Evolutionary conservation across 805 yeast species (phyloP), one percentile per base, ranked within the genome.

Genomic region (Kazachstania bromeliacearum): DNA sequence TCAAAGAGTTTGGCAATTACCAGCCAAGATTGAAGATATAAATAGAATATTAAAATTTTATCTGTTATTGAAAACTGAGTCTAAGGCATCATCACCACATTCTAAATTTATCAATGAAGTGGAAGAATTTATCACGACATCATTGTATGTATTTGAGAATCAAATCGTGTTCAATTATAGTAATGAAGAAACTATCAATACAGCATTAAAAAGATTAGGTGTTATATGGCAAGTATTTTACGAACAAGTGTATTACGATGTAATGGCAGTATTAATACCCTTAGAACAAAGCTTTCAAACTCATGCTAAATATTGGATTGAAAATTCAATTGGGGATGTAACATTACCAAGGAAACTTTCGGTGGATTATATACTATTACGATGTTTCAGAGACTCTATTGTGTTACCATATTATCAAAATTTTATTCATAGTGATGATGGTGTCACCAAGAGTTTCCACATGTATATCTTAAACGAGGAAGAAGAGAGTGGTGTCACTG

Each of bases 181-280:
- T 6, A 50, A 57, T 15, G 63, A 54, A 31, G 47, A 46, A n/a
- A 51, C 53, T 2, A 63, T 62, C 40, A 62, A 61, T 44, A 46
- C 61, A 33, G 52, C 63, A 7, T 43, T 54, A 28, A 58, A 52
- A 37, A 57, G 59, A 48, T 60, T 60, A 7, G 60, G 69, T 2
- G 48, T 64, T 1, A 62, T 75, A 2, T 79, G 87, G 87, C 67
- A 66, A 13, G 59, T 59, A 18, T 79, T 79, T 50, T 72, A 69
- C 43, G 62, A 63, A n/a, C 66, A 69, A 26, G 67, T 76, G 2
- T 66, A 71, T 35, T 76, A 75, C 36, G 75, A 75, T 47, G 58
- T 79, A 14, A 70, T 76, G 40, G 81, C 81, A 0, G 68, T 76
- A 0, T 68, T 80, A 33, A 44, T 77, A 23, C 88, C 88, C 0